Evolutionary conservation across 1,284 basidiomycete genomes (phyloP).

Genomic region (Psilocybe mexicana): DNA sequence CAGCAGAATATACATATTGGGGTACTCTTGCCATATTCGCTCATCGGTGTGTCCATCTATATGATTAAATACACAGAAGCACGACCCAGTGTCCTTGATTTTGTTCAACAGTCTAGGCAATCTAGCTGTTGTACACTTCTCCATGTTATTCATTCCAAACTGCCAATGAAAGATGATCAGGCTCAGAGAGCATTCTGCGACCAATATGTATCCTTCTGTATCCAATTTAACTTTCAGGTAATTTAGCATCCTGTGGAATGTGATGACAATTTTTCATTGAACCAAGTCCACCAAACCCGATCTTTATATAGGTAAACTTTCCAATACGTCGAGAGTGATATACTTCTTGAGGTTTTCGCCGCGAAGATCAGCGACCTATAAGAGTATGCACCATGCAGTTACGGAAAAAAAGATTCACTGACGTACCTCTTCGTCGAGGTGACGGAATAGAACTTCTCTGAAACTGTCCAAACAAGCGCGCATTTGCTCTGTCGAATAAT

Average conservation of each 20-base stretch:
- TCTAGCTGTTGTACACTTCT: neutral
- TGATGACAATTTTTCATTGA: too few species aligned
- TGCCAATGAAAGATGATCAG: too few species aligned
- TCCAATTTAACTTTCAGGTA: too few species aligned
- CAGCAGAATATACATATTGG: neutral
- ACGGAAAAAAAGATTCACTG: neutral
- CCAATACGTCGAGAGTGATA: slow-evolving; percentile 63
- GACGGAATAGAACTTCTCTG: slow-evolving; percentile 62
- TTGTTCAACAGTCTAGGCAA: neutral
- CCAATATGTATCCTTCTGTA: too few species aligned
- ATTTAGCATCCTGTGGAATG: too few species aligned
- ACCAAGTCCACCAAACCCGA: neutral
- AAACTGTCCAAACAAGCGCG: slow-evolving; percentile 62
- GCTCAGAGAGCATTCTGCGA: too few species aligned
- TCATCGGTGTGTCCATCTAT: too few species aligned
- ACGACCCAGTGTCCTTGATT: neutral
- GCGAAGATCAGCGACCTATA: slow-evolving; percentile 54
- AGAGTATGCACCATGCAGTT: slow-evolving; percentile 4
- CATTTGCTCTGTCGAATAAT: slow-evolving; percentile 60
- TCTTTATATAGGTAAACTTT: slow-evolving; percentile 27
- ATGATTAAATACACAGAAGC: too few species aligned
- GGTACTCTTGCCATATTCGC: too few species aligned
- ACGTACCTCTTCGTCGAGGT: slow-evolving; percentile 67
- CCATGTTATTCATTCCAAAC: too few species aligned
- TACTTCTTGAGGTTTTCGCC: slow-evolving; percentile 65